These are phyloP conservation scores for Suillus tomentosus DNA, from an alignment of 768 basidiomycete species.

Conservation along the genomic window DNA sequence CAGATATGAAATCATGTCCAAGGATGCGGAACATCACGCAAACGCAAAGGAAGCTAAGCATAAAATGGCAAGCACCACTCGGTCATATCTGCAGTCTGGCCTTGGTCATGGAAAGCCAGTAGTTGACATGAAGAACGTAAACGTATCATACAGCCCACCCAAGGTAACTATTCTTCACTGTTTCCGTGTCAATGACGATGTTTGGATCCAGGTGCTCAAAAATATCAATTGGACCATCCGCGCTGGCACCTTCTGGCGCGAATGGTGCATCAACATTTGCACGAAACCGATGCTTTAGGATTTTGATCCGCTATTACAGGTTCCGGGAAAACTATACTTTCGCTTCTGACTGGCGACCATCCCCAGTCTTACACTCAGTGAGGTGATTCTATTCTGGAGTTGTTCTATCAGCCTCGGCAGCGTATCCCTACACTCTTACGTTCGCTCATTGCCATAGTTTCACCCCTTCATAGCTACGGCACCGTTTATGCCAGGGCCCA, in stretches of 20 bases:
- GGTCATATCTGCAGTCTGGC: neutral
- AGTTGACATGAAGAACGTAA: constrained; percentile 65
- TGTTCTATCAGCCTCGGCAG: constrained; percentile 66
- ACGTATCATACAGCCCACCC: constrained; percentile 68
- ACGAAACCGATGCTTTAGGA: neutral
- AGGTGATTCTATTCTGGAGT: constrained; percentile 43
- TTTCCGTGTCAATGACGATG: constrained; percentile 2
- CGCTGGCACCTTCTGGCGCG: constrained; percentile 86
- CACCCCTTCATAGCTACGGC: constrained; percentile 43
- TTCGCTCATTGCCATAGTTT: constrained; percentile 73
- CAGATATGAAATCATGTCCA: constrained; percentile 46
- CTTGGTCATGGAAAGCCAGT: constrained; percentile 40
- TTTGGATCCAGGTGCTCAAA: constrained; percentile 59
- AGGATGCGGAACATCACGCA: constrained; percentile 17
- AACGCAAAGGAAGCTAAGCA: neutral
- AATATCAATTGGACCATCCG: constrained; percentile 81
- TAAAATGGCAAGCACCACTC: neutral
- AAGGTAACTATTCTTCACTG: constrained; percentile 41
- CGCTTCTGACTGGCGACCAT: constrained; percentile 93
- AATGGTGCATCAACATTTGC: constrained; percentile 62
- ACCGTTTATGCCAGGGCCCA: too few species aligned
- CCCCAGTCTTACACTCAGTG: constrained; percentile 88
- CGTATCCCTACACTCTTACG: constrained; percentile 68
- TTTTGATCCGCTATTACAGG: constrained; percentile 44
- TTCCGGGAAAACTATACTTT: constrained; percentile 93